phyloP scores from a whole-genome alignment of 306 rosid genomes.

The Erythrophleum fordii region DNA sequence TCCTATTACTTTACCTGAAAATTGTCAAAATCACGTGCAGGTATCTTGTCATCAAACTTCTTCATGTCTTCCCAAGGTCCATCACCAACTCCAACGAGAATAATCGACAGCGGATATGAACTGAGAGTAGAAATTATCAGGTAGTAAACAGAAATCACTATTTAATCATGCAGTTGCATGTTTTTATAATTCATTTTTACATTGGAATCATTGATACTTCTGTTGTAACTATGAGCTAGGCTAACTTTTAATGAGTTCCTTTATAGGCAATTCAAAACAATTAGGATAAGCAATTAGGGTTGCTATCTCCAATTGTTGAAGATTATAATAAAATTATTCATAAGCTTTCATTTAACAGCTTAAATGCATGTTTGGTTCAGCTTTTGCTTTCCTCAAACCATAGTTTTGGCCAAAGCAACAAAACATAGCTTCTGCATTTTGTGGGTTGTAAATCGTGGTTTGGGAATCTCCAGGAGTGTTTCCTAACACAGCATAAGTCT shows the following conservation, averaged over 20 bases:
- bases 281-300: slow-evolving; percentile 7
- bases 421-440: too few species aligned
- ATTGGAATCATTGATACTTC: background rate
- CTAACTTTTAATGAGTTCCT: background rate
- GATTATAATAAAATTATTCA: too few species aligned
- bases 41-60: slow-evolving; percentile 88
- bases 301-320: background rate
- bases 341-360: too few species aligned
- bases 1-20: slow-evolving; percentile 65
- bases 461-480: too few species aligned
- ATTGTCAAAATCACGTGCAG: slow-evolving; percentile 79
- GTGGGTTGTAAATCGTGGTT: too few species aligned
- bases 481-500: too few species aligned
- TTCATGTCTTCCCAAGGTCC: slow-evolving; percentile 98
- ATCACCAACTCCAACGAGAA: slow-evolving; percentile 93
- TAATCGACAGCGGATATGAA: slow-evolving; percentile 75
- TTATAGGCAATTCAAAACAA: background rate
- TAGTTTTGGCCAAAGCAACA: too few species aligned
- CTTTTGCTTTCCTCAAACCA: too few species aligned
- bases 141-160: slow-evolving; percentile 3
- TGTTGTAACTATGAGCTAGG: background rate
- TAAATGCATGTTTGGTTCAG: too few species aligned
- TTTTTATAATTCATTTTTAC: background rate
- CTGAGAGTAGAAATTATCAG: slow-evolving; percentile 47
- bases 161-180: slow-evolving; percentile 25